These are phyloP conservation scores for Mycena latifolia DNA, from an alignment of 768 basidiomycete genomes.

Conservation along the genomic window DNA sequence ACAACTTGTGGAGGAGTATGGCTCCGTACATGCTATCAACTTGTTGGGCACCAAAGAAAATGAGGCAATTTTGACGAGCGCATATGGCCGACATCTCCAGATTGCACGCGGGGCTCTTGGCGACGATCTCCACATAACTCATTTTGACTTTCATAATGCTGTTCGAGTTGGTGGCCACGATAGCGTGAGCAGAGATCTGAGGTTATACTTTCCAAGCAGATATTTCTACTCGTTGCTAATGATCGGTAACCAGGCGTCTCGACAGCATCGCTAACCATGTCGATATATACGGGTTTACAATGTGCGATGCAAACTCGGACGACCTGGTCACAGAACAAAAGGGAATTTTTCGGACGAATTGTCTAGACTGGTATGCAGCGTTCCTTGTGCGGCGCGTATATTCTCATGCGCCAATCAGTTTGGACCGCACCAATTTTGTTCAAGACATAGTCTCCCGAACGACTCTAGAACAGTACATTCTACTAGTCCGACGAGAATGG, in stretches of 20 bases:
- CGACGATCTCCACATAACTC: constrained; percentile 81
- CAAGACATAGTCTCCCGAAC: constrained; percentile 93
- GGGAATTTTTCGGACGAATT: constrained; percentile 95
- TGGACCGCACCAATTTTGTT: constrained; percentile 97
- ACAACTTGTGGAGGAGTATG: constrained; percentile 89
- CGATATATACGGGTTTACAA: constrained; percentile 89
- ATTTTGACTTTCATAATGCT: constrained; percentile 94
- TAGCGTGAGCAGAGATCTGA: constrained; percentile 80
- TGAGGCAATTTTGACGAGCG: constrained; percentile 84
- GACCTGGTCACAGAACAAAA: constrained; percentile 89
- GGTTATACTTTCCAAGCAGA: constrained; percentile 47
- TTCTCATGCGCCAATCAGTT: constrained; percentile 56
- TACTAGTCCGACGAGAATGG: constrained; percentile 85
- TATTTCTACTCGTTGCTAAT: neutral
- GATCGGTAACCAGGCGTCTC: constrained; percentile 59
- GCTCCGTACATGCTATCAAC: constrained; percentile 88
- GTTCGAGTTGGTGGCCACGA: constrained; percentile 90
- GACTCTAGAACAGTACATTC: constrained; percentile 85
- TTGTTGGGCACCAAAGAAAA: constrained; percentile 94
- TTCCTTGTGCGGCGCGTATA: neutral
- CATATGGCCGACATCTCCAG: constrained; percentile 86
- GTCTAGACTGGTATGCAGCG: constrained; percentile 86
- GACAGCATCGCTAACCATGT: constrained; percentile 71
- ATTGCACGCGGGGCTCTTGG: constrained; percentile 72
- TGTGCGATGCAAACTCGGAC: constrained; percentile 75